A percentile compares a stretch with the other conserved stretches of the same genome.
Conservation (phyloP, 805 yeast species). For the Lipomyces yamanashiensis region DNA sequence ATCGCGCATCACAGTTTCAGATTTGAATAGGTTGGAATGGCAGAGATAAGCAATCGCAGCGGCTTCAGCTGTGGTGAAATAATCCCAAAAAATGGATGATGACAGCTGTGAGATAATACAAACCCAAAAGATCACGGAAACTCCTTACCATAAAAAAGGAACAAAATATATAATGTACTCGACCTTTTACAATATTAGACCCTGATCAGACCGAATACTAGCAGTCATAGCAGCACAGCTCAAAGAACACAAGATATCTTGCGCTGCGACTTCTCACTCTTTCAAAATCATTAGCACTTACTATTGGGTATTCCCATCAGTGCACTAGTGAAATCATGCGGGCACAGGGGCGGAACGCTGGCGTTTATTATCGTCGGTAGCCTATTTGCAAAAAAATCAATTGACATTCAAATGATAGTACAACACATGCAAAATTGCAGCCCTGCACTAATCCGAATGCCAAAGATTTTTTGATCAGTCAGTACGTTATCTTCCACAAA, state of each 20-base stretch:
- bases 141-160: too few relatives aligned
- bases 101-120: too few relatives aligned
- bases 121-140: too few relatives aligned
- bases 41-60: too few relatives aligned
- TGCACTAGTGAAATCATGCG: constrained; percentile 14
- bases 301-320: neutral
- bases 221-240: too few relatives aligned
- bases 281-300: neutral
- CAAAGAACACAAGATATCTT: neutral
- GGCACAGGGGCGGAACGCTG: constrained; percentile 23
- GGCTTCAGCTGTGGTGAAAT: too few relatives aligned
- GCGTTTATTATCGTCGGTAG: constrained; percentile 20
- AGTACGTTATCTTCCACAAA: neutral
- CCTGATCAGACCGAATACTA: too few relatives aligned
- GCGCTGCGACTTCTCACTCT: neutral
- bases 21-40: neutral
- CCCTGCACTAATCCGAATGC: neutral
- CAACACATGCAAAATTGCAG: neutral
- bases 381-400: neutral
- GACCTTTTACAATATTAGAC: too few relatives aligned
- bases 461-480: neutral
- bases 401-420: constrained; percentile 1
- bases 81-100: too few relatives aligned
- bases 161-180: too few relatives aligned
- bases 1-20: neutral